phyloP scores from a whole-genome alignment of 768 basidiomycete species.

The Mycena amicta region DNA sequence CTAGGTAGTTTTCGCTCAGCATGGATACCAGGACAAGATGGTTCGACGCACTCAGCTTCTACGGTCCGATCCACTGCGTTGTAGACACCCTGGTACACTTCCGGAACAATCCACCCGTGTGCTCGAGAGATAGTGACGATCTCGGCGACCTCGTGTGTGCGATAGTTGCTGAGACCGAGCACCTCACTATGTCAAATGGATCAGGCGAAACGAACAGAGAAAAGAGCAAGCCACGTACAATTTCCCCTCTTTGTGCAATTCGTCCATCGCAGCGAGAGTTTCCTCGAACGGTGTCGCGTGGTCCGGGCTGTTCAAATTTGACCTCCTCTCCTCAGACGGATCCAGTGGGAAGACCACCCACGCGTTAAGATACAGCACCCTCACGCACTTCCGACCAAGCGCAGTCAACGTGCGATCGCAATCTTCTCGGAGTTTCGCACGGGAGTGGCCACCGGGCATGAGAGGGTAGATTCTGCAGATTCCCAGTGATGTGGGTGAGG shows the following conservation, averaged over 20 bases:
- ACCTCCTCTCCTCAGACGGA: not conserved
- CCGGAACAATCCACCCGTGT: slow-evolving; percentile 45
- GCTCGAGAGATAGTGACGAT: slow-evolving; percentile 47
- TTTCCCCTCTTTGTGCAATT: slow-evolving; percentile 38
- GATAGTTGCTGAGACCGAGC: slow-evolving; percentile 52
- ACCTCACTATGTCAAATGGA: slow-evolving; percentile 35
- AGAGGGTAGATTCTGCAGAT: slow-evolving; percentile 10
- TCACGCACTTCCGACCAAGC: slow-evolving; percentile 38
- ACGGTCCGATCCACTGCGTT: slow-evolving; percentile 24
- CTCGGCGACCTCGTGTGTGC: slow-evolving; percentile 53
- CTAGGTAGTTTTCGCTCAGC: slow-evolving; percentile 38
- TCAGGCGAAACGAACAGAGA: no score
- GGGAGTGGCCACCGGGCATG: slow-evolving; percentile 41
- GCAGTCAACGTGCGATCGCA: slow-evolving; percentile 37
- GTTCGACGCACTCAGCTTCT: slow-evolving; percentile 19
- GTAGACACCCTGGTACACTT: slow-evolving; percentile 42
- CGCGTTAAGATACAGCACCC: slow-evolving; percentile 49
- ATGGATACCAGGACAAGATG: slow-evolving; percentile 10
- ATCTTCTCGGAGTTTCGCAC: slow-evolving; percentile 36
- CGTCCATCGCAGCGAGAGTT: slow-evolving; percentile 40
- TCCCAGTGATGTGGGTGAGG: no score
- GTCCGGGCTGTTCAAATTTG: slow-evolving; percentile 33
- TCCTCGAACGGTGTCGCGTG: slow-evolving; percentile 46
- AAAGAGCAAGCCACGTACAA: not conserved
- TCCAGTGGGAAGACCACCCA: not conserved